Percentiles rank a stretch among this genome's conserved stretches.
Evolutionary conservation across 1,284 basidiomycete species (phyloP).

Genomic region (Rhizopogon hawkerae): DNA sequence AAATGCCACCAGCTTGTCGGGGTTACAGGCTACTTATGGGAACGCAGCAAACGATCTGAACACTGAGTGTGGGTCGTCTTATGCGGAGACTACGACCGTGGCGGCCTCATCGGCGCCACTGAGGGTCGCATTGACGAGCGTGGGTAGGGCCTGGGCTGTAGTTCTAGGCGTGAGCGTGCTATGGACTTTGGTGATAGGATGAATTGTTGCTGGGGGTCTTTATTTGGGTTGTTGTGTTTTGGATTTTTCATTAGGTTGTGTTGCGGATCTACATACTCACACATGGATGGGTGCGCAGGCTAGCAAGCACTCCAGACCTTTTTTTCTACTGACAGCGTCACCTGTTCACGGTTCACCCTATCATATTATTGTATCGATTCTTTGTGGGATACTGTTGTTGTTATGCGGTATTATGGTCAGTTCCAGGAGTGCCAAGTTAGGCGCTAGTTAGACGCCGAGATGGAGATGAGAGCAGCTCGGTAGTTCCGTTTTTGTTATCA

Average conservation of each 20-base stretch:
- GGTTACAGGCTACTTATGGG: constrained; percentile 35
- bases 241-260: not conserved
- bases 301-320: not conserved
- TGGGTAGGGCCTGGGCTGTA: constrained; percentile 4
- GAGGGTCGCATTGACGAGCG: constrained; percentile 9
- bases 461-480: not conserved
- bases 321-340: not conserved
- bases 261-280: not conserved
- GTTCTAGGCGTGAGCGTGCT: constrained; percentile 3
- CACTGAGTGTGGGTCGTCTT: constrained; percentile 29
- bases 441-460: not conserved
- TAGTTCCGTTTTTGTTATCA: not conserved
- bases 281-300: not conserved
- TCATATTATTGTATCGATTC: not conserved
- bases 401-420: not conserved
- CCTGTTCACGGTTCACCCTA: not conserved
- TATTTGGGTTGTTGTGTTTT: not conserved
- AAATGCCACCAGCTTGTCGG: constrained; percentile 13
- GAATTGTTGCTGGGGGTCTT: not conserved
- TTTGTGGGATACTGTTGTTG: not conserved
- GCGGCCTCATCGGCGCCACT: constrained; percentile 12
- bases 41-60: constrained; percentile 27
- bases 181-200: not conserved
- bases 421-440: too few relatives aligned
- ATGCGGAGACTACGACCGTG: constrained; percentile 18